Base-by-base conservation (phyloP, 1,139 yeast species). In the Torulaspora pretoriensis region DNA sequence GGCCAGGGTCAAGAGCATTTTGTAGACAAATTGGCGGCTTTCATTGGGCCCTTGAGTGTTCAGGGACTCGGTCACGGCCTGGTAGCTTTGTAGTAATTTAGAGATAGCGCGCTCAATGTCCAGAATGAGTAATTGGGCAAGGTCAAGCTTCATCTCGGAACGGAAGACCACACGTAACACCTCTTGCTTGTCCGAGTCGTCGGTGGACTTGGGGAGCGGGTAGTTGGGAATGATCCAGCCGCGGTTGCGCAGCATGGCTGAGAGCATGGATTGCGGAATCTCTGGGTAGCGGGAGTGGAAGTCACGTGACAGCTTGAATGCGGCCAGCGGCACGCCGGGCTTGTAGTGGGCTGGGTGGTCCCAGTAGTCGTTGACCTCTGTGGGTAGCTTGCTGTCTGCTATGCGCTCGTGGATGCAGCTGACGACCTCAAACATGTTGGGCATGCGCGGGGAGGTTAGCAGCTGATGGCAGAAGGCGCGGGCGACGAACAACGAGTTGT, bases 151-250 rank as follows among this genome's bases (percentile, higher is more conserved):
- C 62, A 89, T 69, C 39, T 83, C 80, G 55, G 77, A 77, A 58
- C 95, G 78, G 40, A 87, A 90, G 25, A 89, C 97, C 19, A 89
- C 89, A 62, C 97, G 77, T 54, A 89, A 72, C 47, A 88, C 83
- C 65, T 89, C 96, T 32, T 65, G 61, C 34, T 68, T 60, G 43
- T 57, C 58, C n/a, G 57, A 50, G 8, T 49, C 55, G 33, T 70
- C 72, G 42, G 70, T 73, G 31, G 61, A 58, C 24, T 85, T 81
- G 27, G 96, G 95, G 56, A 89, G 74, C 50, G 83, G 89, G 67
- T 89, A 89, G 72, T 89, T 89, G 51, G 97, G 97, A 50, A 89
- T 75, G 62, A 89, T 89, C 76, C 83, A 89, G 4, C 95, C 95
- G 61, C 82, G 81, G 65, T 78, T 80, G 64, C 96, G 78, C 59